A percentile compares a stretch with the other conserved stretches of the same genome.
Evolutionary conservation across 129 eudicot species (phyloP).

Genomic region (Sambucus nigra): DNA sequence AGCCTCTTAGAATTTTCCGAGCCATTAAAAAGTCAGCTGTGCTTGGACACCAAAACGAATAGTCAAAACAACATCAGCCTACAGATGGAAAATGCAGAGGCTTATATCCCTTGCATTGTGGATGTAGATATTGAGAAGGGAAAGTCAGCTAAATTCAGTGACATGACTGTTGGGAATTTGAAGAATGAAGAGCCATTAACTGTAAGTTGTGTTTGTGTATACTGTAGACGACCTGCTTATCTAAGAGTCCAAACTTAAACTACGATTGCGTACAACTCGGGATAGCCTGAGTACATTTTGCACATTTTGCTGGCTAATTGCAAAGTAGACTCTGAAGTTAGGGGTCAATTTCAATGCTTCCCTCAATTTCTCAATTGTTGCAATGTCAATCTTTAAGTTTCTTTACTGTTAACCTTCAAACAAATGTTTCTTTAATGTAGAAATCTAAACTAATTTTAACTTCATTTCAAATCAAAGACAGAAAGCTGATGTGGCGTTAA

Average conservation of each 20-base stretch:
- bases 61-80: slow-evolving; percentile 37
- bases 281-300: not conserved
- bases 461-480: too few relatives aligned
- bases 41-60: slow-evolving; percentile 33
- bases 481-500: too few relatives aligned
- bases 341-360: too few relatives aligned
- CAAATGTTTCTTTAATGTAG: too few relatives aligned
- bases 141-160: slow-evolving; percentile 24
- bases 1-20: slow-evolving; percentile 26
- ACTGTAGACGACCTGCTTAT: not conserved
- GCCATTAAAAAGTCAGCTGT: slow-evolving; percentile 36
- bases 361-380: too few relatives aligned
- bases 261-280: not conserved
- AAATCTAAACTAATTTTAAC: too few relatives aligned
- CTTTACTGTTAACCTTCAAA: too few relatives aligned
- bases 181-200: slow-evolving; percentile 36
- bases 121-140: slow-evolving; percentile 62
- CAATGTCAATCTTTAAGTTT: too few relatives aligned
- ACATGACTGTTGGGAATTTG: slow-evolving; percentile 24
- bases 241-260: not conserved
- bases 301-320: too few relatives aligned
- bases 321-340: too few relatives aligned
- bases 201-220: slow-evolving; percentile 31
- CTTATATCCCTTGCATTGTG: slow-evolving; percentile 33
- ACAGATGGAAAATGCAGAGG: slow-evolving; percentile 40